Evolutionary conservation across 345 rosid genomes (phyloP).

Genomic region (Garcia nutans): DNA sequence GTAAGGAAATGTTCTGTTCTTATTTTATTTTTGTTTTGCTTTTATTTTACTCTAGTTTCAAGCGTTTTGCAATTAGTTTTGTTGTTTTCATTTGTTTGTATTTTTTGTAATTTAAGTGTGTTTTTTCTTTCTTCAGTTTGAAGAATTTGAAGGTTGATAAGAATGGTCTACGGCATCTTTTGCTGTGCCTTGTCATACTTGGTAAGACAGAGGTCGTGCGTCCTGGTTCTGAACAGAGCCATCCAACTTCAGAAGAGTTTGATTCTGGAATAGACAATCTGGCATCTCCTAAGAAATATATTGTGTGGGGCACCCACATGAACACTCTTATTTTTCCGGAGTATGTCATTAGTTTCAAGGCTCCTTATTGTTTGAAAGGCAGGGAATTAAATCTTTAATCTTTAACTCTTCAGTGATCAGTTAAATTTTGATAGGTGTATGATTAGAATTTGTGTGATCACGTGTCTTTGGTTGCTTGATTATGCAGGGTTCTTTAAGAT

Average conservation of each 20-base stretch:
- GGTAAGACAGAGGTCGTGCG: conserved; percentile 65
- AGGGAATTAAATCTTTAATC: conserved; percentile 7
- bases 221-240: conserved; percentile 47
- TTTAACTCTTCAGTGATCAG: not conserved
- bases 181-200: conserved; percentile 67
- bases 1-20: conserved; percentile 27
- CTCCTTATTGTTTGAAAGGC: conserved; percentile 49
- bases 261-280: conserved; percentile 71
- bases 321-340: conserved; percentile 75
- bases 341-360: conserved; percentile 57
- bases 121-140: conserved; percentile 35
- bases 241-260: conserved; percentile 61
- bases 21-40: not conserved
- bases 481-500: conserved; percentile 30
- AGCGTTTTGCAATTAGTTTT: not conserved
- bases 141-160: conserved; percentile 40
- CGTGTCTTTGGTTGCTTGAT: conserved; percentile 12
- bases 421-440: not conserved
- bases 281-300: conserved; percentile 50
- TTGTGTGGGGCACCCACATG: conserved; percentile 68
- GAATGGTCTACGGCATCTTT: conserved; percentile 61
- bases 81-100: not conserved
- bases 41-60: not conserved
- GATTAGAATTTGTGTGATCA: not conserved
- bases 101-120: not conserved